Evolutionary conservation across 1,284 basidiomycete species (phyloP).

Genomic region (Marasmius tenuissimus): DNA sequence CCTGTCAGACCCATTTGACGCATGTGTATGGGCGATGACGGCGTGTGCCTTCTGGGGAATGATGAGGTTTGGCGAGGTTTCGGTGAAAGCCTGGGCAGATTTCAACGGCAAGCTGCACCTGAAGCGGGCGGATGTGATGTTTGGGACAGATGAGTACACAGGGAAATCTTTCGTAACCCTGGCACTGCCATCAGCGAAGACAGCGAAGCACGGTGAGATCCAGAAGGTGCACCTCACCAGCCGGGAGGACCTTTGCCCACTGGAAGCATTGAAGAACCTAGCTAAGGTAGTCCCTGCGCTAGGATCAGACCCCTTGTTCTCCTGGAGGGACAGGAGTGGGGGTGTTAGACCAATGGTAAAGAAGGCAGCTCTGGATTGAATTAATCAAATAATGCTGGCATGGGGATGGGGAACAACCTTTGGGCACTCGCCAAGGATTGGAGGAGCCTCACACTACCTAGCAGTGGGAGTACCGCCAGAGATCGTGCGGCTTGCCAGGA

Average conservation of each 20-base stretch:
- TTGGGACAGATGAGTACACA: slow-evolving; percentile 19
- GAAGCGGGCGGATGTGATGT: slow-evolving; percentile 6
- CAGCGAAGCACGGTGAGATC: slow-evolving; percentile 29
- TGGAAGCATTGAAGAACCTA: slow-evolving; percentile 30
- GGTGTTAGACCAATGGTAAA: slow-evolving; percentile 26
- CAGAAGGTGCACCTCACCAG: slow-evolving; percentile 27
- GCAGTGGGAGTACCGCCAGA: slow-evolving; percentile 27
- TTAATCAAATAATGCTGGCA: slow-evolving; percentile 26
- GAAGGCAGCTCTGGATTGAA: slow-evolving; percentile 20
- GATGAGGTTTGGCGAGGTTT: slow-evolving; percentile 12
- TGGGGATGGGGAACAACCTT: slow-evolving; percentile 30
- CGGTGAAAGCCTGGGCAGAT: neutral
- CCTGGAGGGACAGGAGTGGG: slow-evolving; percentile 20
- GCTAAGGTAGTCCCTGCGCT: slow-evolving; percentile 24
- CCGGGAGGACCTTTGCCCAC: slow-evolving; percentile 25
- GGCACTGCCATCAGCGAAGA: slow-evolving; percentile 32
- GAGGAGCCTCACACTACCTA: slow-evolving; percentile 33
- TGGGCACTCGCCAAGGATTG: slow-evolving; percentile 38
- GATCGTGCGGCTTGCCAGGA: slow-evolving; percentile 22
- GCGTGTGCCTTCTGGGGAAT: slow-evolving; percentile 11
- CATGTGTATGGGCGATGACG: slow-evolving; percentile 1
- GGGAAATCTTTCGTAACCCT: slow-evolving; percentile 24
- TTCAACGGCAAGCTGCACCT: neutral
- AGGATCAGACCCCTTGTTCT: slow-evolving; percentile 28
- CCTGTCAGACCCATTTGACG: slow-evolving; percentile 3